Evolutionary conservation across 148 eudicot genomes (phyloP).

Genomic region (Suaeda aralocaspica): DNA sequence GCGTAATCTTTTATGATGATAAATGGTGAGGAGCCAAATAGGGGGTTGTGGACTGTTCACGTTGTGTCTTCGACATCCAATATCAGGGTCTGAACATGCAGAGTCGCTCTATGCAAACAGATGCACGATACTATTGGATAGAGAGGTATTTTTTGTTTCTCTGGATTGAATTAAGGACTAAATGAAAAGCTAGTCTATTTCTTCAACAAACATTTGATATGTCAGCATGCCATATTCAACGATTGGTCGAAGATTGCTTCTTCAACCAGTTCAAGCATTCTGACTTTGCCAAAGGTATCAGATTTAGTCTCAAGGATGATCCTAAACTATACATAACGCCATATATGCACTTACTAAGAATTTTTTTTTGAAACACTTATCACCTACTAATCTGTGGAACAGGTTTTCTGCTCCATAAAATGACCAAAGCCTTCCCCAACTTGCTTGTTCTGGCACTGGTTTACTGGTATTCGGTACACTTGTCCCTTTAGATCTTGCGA

Average conservation of each 20-base stretch:
- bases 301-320: conserved; percentile 82
- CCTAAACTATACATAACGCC: not conserved
- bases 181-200: not conserved
- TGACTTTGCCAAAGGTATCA: conserved; percentile 95
- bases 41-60: conserved; percentile 72
- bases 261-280: conserved; percentile 90
- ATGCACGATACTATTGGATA: conserved; percentile 85
- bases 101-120: conserved; percentile 63
- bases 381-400: conserved; percentile 16
- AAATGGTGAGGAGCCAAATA: conserved; percentile 69
- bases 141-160: conserved; percentile 57
- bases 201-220: not conserved
- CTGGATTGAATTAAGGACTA: too few species aligned
- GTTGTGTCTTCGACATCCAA: conserved; percentile 89
- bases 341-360: not conserved
- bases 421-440: conserved; percentile 70
- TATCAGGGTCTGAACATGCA: conserved; percentile 71
- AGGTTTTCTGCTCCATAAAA: conserved; percentile 88
- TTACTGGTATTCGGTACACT: conserved; percentile 86
- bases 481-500: not conserved
- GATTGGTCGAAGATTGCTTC: conserved; percentile 83
- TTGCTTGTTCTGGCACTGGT: conserved; percentile 79
- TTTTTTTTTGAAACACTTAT: not conserved
- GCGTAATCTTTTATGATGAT: conserved; percentile 2
- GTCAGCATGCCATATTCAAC: conserved; percentile 96